These are phyloP conservation scores for Taphrina deformans DNA, from an alignment of 1,139 yeast species.

Conservation along the genomic window DNA sequence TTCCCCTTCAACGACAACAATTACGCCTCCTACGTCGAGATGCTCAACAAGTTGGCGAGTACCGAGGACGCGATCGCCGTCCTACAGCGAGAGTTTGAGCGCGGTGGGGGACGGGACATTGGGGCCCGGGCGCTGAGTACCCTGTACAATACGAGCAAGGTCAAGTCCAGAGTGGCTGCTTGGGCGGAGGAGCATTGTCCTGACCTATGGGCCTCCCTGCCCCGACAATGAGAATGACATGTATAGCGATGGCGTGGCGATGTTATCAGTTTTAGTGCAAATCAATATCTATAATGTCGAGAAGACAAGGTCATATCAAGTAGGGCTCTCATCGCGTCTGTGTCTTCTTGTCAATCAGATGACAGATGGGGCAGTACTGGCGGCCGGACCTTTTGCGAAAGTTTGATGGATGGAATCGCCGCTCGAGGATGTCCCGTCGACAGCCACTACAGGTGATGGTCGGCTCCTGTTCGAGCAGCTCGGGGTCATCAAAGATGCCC, in stretches of 20 bases:
- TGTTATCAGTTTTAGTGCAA: no score
- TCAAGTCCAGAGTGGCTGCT: neutral
- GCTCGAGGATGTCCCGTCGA: neutral
- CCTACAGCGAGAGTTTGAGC: neutral
- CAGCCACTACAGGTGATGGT: neutral
- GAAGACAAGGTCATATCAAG: no score
- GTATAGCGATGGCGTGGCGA: neutral
- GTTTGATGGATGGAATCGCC: neutral
- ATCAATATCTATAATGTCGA: no score
- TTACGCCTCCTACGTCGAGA: constrained; percentile 22
- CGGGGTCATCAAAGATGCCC: neutral
- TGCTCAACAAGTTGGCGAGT: constrained; percentile 2
- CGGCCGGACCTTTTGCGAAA: neutral
- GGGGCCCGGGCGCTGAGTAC: constrained; percentile 20
- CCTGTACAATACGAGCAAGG: constrained; percentile 11
- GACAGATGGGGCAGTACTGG: constrained; percentile 9
- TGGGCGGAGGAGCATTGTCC: constrained; percentile 27
- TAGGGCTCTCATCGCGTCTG: no score
- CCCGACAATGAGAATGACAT: neutral
- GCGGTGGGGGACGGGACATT: neutral
- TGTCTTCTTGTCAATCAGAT: neutral
- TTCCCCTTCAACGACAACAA: constrained; percentile 30
- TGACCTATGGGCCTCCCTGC: constrained; percentile 6
- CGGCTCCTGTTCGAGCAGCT: neutral
- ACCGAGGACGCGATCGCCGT: constrained; percentile 11